Conservation (phyloP, 306 rosid genomes). For the Castanopsis chinensis region DNA sequence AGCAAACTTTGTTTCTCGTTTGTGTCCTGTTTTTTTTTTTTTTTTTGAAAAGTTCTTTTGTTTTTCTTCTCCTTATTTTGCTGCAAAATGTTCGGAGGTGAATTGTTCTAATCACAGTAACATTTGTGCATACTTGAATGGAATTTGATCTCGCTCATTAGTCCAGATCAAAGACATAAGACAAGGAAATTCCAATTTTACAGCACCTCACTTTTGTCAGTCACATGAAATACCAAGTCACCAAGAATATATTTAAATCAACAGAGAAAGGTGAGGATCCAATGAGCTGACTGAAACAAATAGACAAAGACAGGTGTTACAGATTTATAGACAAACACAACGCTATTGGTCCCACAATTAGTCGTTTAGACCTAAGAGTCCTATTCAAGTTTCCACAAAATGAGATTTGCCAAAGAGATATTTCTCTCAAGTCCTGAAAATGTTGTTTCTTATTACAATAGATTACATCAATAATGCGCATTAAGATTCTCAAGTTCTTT, state of each 20-base stretch:
- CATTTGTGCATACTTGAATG: conserved; percentile 21
- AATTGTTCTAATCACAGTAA: not conserved
- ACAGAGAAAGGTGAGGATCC: conserved; percentile 34
- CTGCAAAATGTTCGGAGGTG: too few species aligned
- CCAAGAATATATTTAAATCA: conserved; percentile 30
- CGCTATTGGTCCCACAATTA: conserved; percentile 55
- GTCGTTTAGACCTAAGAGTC: conserved; percentile 63
- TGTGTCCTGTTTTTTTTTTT: too few species aligned
- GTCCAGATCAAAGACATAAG: conserved; percentile 26
- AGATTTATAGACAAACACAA: conserved; percentile 57
- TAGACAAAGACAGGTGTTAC: conserved; percentile 51
- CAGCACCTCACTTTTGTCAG: conserved; percentile 33
- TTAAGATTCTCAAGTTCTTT: conserved; percentile 45
- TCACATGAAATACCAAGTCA: conserved; percentile 36
- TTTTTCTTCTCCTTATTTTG: not conserved
- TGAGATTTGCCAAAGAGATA: conserved; percentile 43
- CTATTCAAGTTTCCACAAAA: conserved; percentile 32
- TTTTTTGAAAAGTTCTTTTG: too few species aligned
- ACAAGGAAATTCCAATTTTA: conserved; percentile 37
- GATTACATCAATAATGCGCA: conserved; percentile 70
- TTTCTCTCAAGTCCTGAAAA: conserved; percentile 41
- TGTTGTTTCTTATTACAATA: conserved; percentile 58
- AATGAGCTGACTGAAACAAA: conserved; percentile 38
- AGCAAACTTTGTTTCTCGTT: too few species aligned
- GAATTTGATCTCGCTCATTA: conserved; percentile 16